Conservation (phyloP, 164 flowering plant species). For the Liriodendron chinense region DNA sequence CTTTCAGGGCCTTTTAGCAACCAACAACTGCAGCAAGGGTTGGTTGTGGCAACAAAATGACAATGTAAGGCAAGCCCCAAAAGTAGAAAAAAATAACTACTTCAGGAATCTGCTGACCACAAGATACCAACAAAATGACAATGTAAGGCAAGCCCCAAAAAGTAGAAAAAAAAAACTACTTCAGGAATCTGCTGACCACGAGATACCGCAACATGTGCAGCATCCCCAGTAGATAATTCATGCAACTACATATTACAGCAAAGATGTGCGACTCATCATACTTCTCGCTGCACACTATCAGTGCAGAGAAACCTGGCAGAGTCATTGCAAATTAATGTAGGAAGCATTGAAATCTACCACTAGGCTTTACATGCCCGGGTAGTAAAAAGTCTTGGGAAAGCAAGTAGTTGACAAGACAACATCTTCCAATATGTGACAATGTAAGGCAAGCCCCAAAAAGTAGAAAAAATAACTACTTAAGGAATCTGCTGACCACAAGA, state of each 20-base stretch:
- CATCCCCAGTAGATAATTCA: neutral
- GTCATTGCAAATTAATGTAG: no score
- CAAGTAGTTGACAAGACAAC: neutral
- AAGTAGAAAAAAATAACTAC: no score
- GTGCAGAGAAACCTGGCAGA: conserved; percentile 97
- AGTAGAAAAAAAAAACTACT: no score
- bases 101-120: neutral
- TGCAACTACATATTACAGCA: neutral
- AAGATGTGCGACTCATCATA: conserved; percentile 84
- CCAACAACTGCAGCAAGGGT: neutral
- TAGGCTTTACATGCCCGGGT: conserved; percentile 39
- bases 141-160: neutral
- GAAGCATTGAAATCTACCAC: no score
- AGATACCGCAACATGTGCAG: neutral
- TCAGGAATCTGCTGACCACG: neutral
- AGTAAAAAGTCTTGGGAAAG: conserved; percentile 17
- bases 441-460: neutral
- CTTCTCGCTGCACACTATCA: conserved; percentile 99
- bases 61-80: neutral
- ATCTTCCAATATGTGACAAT: conserved; percentile 13
- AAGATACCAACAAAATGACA: neutral
- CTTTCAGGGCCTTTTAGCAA: neutral
- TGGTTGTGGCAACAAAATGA: no score
- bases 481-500: no score
- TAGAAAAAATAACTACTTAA: no score